Percentiles rank a stretch among this genome's conserved stretches.
Conservation (phyloP, 2,329 filamentous ascomycete species). For the Madurella mycetomatis region DNA sequence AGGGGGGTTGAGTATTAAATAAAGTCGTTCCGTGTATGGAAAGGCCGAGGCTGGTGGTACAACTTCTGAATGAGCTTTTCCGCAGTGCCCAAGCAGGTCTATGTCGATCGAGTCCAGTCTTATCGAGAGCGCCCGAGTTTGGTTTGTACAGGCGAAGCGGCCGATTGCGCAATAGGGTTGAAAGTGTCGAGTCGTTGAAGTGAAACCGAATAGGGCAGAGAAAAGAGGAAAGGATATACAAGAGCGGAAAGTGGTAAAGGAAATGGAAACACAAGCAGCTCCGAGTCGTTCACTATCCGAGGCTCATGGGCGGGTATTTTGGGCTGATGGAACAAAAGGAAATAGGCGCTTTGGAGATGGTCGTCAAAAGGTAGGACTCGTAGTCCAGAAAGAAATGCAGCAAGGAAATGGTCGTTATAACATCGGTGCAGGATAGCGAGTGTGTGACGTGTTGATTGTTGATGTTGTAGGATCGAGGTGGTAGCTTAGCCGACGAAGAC, state of each 20-base stretch:
- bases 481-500: too few species aligned
- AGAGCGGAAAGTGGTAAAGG: constrained; percentile 23
- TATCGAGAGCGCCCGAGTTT: constrained; percentile 22
- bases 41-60: constrained; percentile 23
- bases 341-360: constrained; percentile 28
- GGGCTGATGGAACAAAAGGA: constrained; percentile 36
- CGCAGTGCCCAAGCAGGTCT: constrained; percentile 21
- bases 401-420: constrained; percentile 39
- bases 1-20: constrained; percentile 20
- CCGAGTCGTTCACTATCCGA: constrained; percentile 43
- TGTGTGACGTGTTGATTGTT: constrained; percentile 19
- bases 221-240: constrained; percentile 30
- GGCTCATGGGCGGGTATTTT: constrained; percentile 42
- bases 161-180: constrained; percentile 11
- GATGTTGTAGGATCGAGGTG: too few species aligned
- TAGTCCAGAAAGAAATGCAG: constrained; percentile 26
- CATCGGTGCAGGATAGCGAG: constrained; percentile 34
- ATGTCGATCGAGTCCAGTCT: constrained; percentile 22
- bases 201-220: constrained; percentile 29
- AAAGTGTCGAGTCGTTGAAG: constrained; percentile 6
- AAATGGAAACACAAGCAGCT: constrained; percentile 33
- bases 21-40: constrained; percentile 22
- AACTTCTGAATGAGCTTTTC: constrained; percentile 20
- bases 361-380: constrained; percentile 26
- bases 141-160: constrained; percentile 19